Evolutionary conservation across 2,329 filamentous ascomycete species (phyloP).

Genomic region (Phaeosphaeriaceae sp.): DNA sequence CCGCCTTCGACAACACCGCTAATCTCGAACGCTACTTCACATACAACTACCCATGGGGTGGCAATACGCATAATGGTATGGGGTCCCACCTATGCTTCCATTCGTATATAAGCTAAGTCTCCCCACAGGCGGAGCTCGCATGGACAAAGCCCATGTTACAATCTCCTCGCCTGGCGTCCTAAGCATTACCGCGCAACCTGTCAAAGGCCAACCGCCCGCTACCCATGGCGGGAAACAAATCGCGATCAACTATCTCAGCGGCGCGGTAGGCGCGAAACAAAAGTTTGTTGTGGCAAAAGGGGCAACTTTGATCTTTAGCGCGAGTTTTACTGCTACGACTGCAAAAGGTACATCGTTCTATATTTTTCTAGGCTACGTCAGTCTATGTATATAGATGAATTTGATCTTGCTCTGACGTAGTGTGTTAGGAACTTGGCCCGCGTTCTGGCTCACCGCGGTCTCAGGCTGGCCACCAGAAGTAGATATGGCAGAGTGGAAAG

Average conservation of each 20-base stretch:
- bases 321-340: constrained; percentile 49
- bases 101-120: neutral
- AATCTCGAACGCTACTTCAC: constrained; percentile 53
- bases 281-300: constrained; percentile 49
- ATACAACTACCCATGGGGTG: constrained; percentile 65
- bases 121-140: constrained; percentile 53
- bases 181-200: constrained; percentile 57
- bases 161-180: constrained; percentile 50
- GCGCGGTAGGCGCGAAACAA: constrained; percentile 54
- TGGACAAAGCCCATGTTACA: constrained; percentile 56
- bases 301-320: constrained; percentile 50
- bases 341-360: constrained; percentile 14
- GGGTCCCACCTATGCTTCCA: neutral
- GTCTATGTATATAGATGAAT: neutral
- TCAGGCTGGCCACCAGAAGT: constrained; percentile 65
- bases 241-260: constrained; percentile 61
- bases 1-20: constrained; percentile 39
- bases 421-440: constrained; percentile 59
- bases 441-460: constrained; percentile 64
- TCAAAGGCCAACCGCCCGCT: constrained; percentile 49
- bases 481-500: constrained; percentile 68
- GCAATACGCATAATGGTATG: constrained; percentile 60
- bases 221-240: constrained; percentile 36
- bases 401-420: neutral
- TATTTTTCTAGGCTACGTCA: neutral